These are phyloP conservation scores for Rugonectria rugulosa DNA, from an alignment of 2,329 filamentous ascomycete genomes.

Conservation along the genomic window DNA sequence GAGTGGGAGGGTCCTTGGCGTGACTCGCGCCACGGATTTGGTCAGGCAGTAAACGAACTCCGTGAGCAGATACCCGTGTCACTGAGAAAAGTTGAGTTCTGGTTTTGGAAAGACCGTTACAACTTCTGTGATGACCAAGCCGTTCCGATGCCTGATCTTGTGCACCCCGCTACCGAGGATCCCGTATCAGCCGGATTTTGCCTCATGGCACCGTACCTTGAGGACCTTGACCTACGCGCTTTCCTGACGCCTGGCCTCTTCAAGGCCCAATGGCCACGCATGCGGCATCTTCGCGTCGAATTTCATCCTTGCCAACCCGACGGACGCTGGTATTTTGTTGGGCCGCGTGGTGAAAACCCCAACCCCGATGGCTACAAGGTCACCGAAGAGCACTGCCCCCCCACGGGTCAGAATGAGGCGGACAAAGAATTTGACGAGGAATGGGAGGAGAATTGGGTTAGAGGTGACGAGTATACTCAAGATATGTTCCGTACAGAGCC, in stretches of 20 bases:
- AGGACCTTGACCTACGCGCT: conserved; percentile 10
- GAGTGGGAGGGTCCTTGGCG: conserved; percentile 15
- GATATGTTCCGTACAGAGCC: conserved; percentile 12
- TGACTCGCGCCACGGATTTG: conserved; percentile 13
- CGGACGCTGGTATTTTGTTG: conserved; percentile 10
- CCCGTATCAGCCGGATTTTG: conserved; percentile 4
- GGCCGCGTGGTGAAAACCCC: conserved; percentile 7
- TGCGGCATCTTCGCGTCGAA: conserved; percentile 5
- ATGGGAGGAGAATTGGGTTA: background rate
- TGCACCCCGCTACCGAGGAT: conserved; percentile 7
- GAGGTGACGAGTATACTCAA: background rate
- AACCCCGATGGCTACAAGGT: conserved; percentile 1
- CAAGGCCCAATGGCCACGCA: background rate
- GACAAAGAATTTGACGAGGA: conserved; percentile 1
- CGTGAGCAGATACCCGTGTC: conserved; percentile 1
- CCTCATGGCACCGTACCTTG: background rate
- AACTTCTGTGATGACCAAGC: background rate
- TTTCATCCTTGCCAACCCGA: conserved; percentile 8
- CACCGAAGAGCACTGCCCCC: background rate
- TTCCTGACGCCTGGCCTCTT: conserved; percentile 5
- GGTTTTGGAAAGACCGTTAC: background rate
- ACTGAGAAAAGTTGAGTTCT: background rate
- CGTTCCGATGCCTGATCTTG: conserved; percentile 4
- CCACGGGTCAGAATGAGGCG: background rate
- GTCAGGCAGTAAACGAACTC: conserved; percentile 5